Percentiles rank a stretch among this genome's conserved stretches.
Evolutionary conservation across 805 yeast species (phyloP).

Genomic region (Nakazawaea ernobii): DNA sequence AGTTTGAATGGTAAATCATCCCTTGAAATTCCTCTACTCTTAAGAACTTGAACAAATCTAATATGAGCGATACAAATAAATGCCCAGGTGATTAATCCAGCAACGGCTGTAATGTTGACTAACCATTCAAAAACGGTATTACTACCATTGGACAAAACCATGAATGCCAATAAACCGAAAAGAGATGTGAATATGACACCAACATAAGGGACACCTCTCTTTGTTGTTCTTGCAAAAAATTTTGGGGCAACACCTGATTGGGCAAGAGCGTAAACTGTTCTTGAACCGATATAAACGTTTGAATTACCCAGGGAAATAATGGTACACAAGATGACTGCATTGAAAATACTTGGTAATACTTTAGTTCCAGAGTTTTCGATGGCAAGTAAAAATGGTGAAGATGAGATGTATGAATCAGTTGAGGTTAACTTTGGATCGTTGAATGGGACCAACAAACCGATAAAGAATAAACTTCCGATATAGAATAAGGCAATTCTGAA

Average conservation of each 20-base stretch:
- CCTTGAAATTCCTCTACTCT: constrained; percentile 57
- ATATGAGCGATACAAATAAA: constrained; percentile 60
- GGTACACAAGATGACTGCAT: constrained; percentile 62
- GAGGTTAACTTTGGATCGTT: constrained; percentile 47
- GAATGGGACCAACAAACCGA: constrained; percentile 67
- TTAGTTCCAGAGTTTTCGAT: constrained; percentile 62
- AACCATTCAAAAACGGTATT: constrained; percentile 64
- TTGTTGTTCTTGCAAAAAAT: constrained; percentile 41
- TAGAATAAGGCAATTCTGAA: constrained; percentile 62
- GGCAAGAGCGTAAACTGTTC: constrained; percentile 65
- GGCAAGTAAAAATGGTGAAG: constrained; percentile 73
- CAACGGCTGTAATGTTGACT: constrained; percentile 68
- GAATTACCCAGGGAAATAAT: constrained; percentile 79
- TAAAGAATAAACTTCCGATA: constrained; percentile 57
- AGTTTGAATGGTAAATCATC: constrained; percentile 74
- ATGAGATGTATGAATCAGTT: constrained; percentile 30
- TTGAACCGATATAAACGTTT: constrained; percentile 64
- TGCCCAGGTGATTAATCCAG: constrained; percentile 72
- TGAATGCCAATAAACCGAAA: constrained; percentile 61
- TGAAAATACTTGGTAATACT: constrained; percentile 63
- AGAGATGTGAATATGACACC: constrained; percentile 52
- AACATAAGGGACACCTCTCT: constrained; percentile 55
- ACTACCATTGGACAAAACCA: constrained; percentile 50
- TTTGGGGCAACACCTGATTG: constrained; percentile 52
- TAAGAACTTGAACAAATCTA: constrained; percentile 63